Evolutionary conservation across 441 rosid genomes (phyloP), one percentile per base, ranked within the genome.

Genomic region (Aleurites moluccanus): DNA sequence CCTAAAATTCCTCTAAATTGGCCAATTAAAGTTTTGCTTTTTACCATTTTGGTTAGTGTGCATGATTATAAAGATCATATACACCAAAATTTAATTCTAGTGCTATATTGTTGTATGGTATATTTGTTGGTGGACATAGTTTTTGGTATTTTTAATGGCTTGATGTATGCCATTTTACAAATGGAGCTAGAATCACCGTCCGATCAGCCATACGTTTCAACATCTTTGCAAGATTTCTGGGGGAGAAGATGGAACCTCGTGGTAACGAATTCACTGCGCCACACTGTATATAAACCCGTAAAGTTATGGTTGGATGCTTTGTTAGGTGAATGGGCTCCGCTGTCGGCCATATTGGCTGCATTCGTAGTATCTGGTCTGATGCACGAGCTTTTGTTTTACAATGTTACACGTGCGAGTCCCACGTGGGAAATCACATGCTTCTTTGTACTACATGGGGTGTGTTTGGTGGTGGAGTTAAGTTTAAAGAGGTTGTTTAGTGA

Each of bases 161-260:
- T 82, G 11, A 83, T 75, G 33, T 80, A 80, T 53, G 73, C 73
- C 69, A 45, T 88, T 3, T 65, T 82, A 0, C 82, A 85, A 7
- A 50, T 78, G 27, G 89, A 88, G 69, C 76, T 86, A 13, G 90
- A 88, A 64, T 88, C 86, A n/a, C 92, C 83, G 67, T 89, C 84
- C 72, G 70, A 89, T 25, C 87, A 86, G 61, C 96, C 92, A 0
- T 89, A 86, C 83, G 68, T 86, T 7, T 59, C 89, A 53, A 86
- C 93, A 44, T 89, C 93, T 2, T 80, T 91, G 16, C 96, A 91
- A 40, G 94, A 91, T 84, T 91, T 89, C 44, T 91, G 96, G 92
- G 85, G 92, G 18, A 85, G 81, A 0, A 78, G 96, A 61, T 91
- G 96, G 96, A 91, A 89, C 78, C 90, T 88, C 63, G 79, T 82